Conservation (phyloP, 1,139 yeast species). For the Yamadazyma atmosphaerica region DNA sequence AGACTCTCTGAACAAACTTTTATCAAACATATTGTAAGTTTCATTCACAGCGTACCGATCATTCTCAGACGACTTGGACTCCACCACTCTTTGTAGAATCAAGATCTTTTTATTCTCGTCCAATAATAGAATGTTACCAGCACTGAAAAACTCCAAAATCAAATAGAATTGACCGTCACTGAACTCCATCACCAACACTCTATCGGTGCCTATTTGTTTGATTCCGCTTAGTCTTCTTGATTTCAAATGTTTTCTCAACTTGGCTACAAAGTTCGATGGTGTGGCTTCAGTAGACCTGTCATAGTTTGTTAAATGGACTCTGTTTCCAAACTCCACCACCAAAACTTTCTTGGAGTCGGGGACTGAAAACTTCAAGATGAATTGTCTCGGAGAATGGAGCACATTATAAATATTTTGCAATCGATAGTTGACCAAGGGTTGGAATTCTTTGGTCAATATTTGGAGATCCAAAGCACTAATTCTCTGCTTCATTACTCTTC, state of each 20-base stretch:
- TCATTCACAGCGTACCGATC: constrained; percentile 73
- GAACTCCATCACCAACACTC: constrained; percentile 79
- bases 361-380: constrained; percentile 73
- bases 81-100: constrained; percentile 78
- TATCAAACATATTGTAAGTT: constrained; percentile 60
- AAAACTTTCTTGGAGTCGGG: constrained; percentile 80
- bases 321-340: constrained; percentile 84
- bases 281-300: constrained; percentile 77
- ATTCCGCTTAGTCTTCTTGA: constrained; percentile 74
- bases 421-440: constrained; percentile 61
- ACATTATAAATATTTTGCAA: constrained; percentile 85
- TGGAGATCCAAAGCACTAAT: constrained; percentile 81
- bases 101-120: constrained; percentile 69
- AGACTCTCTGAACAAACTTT: constrained; percentile 36
- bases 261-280: constrained; percentile 84
- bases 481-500: constrained; percentile 58
- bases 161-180: constrained; percentile 77
- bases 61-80: constrained; percentile 51
- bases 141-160: constrained; percentile 90
- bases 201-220: constrained; percentile 73
- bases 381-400: constrained; percentile 70
- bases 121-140: constrained; percentile 82
- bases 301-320: constrained; percentile 75
- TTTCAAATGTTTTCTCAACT: constrained; percentile 82
- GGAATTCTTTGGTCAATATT: constrained; percentile 67